These are phyloP conservation scores for Thraustochytrium sp. DNA, from an alignment of 352 stramenopile genomes.

Conservation along the genomic window DNA sequence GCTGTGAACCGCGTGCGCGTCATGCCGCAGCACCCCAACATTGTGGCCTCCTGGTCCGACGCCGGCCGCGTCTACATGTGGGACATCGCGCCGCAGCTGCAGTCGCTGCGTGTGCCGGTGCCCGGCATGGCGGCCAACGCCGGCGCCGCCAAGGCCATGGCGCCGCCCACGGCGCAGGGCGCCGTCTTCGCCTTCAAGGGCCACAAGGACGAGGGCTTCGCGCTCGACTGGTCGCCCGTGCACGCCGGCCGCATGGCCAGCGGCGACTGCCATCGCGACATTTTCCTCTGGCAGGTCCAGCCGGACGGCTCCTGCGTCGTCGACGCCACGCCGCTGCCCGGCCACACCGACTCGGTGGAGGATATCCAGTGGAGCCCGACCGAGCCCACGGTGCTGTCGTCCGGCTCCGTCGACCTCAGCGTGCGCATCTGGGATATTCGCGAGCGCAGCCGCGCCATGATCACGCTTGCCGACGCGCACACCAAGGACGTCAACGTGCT, in stretches of 20 bases:
- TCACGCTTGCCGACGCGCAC: slow-evolving; percentile 68
- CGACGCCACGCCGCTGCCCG: slow-evolving; percentile 67
- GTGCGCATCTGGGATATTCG: slow-evolving; percentile 96
- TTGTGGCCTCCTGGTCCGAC: slow-evolving; percentile 95
- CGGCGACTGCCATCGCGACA: slow-evolving; percentile 91
- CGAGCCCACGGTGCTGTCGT: slow-evolving; percentile 87
- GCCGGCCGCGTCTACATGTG: slow-evolving; percentile 89
- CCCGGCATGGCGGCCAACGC: slow-evolving; percentile 1
- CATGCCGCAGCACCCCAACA: slow-evolving; percentile 90
- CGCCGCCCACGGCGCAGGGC: slow-evolving; percentile 37
- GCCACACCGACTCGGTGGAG: slow-evolving; percentile 86
- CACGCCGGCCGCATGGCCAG: slow-evolving; percentile 80
- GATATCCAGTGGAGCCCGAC: slow-evolving; percentile 97
- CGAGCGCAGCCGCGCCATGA: slow-evolving; percentile 84
- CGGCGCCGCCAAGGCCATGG: background rate
- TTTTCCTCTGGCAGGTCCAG: slow-evolving; percentile 85
- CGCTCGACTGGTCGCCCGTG: slow-evolving; percentile 92
- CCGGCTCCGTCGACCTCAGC: slow-evolving; percentile 83
- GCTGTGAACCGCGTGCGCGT: slow-evolving; percentile 74
- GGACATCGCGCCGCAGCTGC: slow-evolving; percentile 83
- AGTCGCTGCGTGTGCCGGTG: slow-evolving; percentile 56
- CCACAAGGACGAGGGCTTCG: slow-evolving; percentile 92
- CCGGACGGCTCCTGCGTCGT: background rate
- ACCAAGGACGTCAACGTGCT: slow-evolving; percentile 98
- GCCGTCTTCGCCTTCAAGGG: slow-evolving; percentile 86